phyloP scores from a whole-genome alignment of 202 grass and related monocot genomes.

The Panicum hallii region DNA sequence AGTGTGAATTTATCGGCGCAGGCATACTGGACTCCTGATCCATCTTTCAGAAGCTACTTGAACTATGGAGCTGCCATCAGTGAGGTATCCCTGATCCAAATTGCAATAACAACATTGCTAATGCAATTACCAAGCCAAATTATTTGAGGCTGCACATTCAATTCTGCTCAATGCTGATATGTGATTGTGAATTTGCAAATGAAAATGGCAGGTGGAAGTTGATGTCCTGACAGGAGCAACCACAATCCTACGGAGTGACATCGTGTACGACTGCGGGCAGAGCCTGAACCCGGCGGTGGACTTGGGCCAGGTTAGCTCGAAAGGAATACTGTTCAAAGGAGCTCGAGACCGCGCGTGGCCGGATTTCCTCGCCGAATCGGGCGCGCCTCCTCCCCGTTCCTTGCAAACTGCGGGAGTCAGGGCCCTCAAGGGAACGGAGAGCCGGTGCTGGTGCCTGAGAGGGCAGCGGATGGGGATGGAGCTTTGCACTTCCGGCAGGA shows the following conservation, averaged over 20 bases:
- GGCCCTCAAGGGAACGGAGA: no score
- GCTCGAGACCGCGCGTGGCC: no score
- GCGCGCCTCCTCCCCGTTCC: no score
- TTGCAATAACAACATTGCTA: background rate
- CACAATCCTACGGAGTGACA: slow-evolving; percentile 55
- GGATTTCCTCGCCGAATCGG: no score
- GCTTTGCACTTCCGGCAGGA: no score
- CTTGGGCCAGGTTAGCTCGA: slow-evolving; percentile 51
- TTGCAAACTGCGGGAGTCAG: no score
- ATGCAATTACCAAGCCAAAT: background rate
- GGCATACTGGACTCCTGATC: slow-evolving; percentile 65
- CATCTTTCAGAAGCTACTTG: slow-evolving; percentile 48
- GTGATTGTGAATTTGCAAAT: background rate
- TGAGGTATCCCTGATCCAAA: slow-evolving; percentile 56
- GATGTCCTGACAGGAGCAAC: slow-evolving; percentile 67
- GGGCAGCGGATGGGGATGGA: no score
- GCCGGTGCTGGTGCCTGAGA: no score
- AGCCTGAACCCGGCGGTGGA: slow-evolving; percentile 46
- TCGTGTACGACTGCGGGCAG: slow-evolving; percentile 63
- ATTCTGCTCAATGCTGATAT: background rate
- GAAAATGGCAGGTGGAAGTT: slow-evolving; percentile 52
- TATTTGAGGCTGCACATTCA: background rate
- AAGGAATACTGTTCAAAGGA: background rate
- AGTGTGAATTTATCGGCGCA: slow-evolving; percentile 69
- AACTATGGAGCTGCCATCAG: slow-evolving; percentile 79